phyloP scores from a whole-genome alignment of 2,329 filamentous ascomycete genomes.

The Teratosphaeria epicoccoides region DNA sequence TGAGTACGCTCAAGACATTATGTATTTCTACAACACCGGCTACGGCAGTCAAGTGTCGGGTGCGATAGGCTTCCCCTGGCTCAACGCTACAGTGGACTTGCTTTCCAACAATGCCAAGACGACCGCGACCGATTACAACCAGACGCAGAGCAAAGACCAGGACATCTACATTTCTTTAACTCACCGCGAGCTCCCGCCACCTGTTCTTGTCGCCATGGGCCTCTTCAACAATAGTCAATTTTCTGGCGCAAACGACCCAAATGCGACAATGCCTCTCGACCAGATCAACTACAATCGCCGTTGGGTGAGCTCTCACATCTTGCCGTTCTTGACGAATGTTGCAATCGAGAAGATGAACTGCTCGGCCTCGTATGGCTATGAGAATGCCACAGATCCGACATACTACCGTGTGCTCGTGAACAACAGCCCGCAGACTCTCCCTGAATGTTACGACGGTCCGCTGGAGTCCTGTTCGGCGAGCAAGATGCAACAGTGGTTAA shows the following conservation, averaged over 20 bases:
- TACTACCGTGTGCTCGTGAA: slow-evolving; percentile 45
- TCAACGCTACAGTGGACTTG: slow-evolving; percentile 49
- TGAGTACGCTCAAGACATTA: slow-evolving; percentile 57
- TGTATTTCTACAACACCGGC: slow-evolving; percentile 59
- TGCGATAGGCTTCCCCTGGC: slow-evolving; percentile 54
- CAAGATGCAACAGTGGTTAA: slow-evolving; percentile 35
- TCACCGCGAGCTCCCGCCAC: slow-evolving; percentile 57
- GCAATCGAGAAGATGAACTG: slow-evolving; percentile 57
- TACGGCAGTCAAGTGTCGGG: slow-evolving; percentile 51
- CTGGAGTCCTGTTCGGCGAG: slow-evolving; percentile 39
- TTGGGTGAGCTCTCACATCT: slow-evolving; percentile 52
- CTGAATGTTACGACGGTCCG: slow-evolving; percentile 40
- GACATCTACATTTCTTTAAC: slow-evolving; percentile 60
- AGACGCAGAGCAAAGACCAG: slow-evolving; percentile 30
- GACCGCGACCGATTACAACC: background rate
- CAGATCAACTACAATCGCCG: slow-evolving; percentile 52
- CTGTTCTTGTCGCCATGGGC: slow-evolving; percentile 55
- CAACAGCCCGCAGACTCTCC: slow-evolving; percentile 38
- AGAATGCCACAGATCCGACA: slow-evolving; percentile 28
- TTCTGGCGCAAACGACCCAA: slow-evolving; percentile 42
- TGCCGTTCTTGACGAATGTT: slow-evolving; percentile 57
- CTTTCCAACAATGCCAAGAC: slow-evolving; percentile 33
- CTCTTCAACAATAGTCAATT: slow-evolving; percentile 58
- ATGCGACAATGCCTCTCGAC: slow-evolving; percentile 54
- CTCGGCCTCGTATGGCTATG: slow-evolving; percentile 43